These are phyloP conservation scores for Crithidia fasciculata DNA, from an alignment of 208 protist species.

Conservation along the genomic window DNA sequence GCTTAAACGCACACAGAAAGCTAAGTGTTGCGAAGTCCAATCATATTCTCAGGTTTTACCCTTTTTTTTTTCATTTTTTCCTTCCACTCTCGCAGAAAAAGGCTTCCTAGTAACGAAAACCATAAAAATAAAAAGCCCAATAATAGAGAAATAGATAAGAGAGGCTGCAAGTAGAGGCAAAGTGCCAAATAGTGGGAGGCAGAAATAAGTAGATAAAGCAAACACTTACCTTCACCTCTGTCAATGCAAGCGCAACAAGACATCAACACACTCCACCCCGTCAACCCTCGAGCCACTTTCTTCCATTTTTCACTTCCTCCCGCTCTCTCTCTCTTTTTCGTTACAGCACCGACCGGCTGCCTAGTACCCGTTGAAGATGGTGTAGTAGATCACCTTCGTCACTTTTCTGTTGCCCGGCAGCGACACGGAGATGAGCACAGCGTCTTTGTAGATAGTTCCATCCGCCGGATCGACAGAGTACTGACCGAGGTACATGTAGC, in stretches of 20 bases:
- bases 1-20: too few species aligned
- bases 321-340: not conserved
- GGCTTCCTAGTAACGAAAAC: too few species aligned
- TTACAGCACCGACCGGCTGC: not conserved
- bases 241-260: too few species aligned
- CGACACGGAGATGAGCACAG: constrained; percentile 21
- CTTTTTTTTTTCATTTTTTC: not conserved
- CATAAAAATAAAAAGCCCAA: too few species aligned
- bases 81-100: not conserved
- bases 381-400: constrained; percentile 18
- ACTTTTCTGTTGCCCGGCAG: constrained; percentile 19
- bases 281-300: too few species aligned
- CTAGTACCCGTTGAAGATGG: constrained; percentile 19
- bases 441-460: constrained; percentile 15
- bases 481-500: constrained; percentile 42
- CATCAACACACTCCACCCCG: too few species aligned
- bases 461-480: constrained; percentile 29
- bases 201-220: not conserved
- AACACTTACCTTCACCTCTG: not conserved
- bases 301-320: too few species aligned
- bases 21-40: too few species aligned
- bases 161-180: too few species aligned
- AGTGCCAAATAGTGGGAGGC: too few species aligned
- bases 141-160: not conserved
- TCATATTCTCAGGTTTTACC: not conserved